These are phyloP conservation scores for Cladosporium cucumerinum DNA, from an alignment of 2,329 filamentous ascomycete genomes.

Conservation along the genomic window DNA sequence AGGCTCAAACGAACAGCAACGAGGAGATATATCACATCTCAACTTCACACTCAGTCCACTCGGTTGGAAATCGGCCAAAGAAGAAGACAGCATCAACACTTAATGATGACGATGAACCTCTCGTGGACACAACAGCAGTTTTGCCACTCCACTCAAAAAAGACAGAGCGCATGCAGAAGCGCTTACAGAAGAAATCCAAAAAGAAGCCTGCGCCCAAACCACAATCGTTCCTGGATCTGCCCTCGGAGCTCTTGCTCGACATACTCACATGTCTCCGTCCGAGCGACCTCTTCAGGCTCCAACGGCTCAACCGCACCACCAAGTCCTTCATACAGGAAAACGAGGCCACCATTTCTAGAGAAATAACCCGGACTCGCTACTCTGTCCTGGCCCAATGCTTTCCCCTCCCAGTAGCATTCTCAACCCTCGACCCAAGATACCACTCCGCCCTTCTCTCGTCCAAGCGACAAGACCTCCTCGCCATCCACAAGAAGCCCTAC, in stretches of 20 bases:
- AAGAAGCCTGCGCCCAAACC: slow-evolving; percentile 34
- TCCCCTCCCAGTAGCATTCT: slow-evolving; percentile 47
- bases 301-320: slow-evolving; percentile 43
- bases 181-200: slow-evolving; percentile 41
- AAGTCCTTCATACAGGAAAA: slow-evolving; percentile 45
- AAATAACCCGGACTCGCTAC: slow-evolving; percentile 50
- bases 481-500: slow-evolving; percentile 50
- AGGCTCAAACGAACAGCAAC: background rate
- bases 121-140: slow-evolving; percentile 50
- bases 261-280: slow-evolving; percentile 49
- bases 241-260: slow-evolving; percentile 52
- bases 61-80: background rate
- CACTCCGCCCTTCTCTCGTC: slow-evolving; percentile 40
- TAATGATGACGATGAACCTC: slow-evolving; percentile 41
- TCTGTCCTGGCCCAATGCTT: slow-evolving; percentile 51
- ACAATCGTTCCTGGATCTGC: slow-evolving; percentile 46
- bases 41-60: background rate
- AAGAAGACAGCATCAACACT: background rate
- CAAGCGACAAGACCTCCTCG: slow-evolving; percentile 43
- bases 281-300: slow-evolving; percentile 50
- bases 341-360: slow-evolving; percentile 42
- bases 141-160: slow-evolving; percentile 52
- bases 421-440: slow-evolving; percentile 36
- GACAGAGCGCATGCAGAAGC: slow-evolving; percentile 48
- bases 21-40: background rate